Evolutionary conservation across 768 basidiomycete species (phyloP).

Genomic region (Chalciporus chontae): DNA sequence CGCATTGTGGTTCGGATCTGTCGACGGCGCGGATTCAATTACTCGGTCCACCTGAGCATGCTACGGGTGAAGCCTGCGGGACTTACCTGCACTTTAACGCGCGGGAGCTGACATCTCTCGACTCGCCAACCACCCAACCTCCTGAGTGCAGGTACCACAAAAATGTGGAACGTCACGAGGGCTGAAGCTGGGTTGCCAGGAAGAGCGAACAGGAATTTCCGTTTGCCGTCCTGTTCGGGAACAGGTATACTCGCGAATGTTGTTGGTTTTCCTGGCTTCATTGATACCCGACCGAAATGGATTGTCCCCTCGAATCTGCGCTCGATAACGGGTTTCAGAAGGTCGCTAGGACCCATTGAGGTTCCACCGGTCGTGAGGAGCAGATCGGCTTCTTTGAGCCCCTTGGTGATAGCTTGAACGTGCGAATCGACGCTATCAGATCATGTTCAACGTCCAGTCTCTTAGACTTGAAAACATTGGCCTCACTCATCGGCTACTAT

Average conservation of each 20-base stretch:
- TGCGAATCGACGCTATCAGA: constrained; percentile 52
- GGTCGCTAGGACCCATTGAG: constrained; percentile 86
- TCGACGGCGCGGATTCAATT: background rate
- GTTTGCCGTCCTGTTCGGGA: constrained; percentile 24
- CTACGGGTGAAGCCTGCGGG: background rate
- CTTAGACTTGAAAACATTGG: background rate
- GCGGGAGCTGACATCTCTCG: constrained; percentile 52
- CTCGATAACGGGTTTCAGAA: constrained; percentile 87
- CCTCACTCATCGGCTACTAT: constrained; percentile 72
- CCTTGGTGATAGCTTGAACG: constrained; percentile 51
- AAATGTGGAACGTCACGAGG: constrained; percentile 80
- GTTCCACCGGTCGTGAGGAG: constrained; percentile 87
- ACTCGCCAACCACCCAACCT: constrained; percentile 65
- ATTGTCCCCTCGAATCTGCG: constrained; percentile 69
- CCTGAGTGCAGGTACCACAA: constrained; percentile 78
- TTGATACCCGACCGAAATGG: constrained; percentile 82
- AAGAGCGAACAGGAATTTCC: constrained; percentile 75
- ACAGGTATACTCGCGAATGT: constrained; percentile 79
- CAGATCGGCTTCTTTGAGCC: constrained; percentile 64
- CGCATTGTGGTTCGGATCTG: constrained; percentile 60
- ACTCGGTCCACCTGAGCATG: background rate
- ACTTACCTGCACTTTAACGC: constrained; percentile 61
- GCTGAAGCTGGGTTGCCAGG: constrained; percentile 90
- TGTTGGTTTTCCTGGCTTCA: constrained; percentile 87
- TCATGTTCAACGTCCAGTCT: background rate